Base-by-base conservation (phyloP, 225 moss, liverwort and hornwort species). In the Asterella californica region DNA sequence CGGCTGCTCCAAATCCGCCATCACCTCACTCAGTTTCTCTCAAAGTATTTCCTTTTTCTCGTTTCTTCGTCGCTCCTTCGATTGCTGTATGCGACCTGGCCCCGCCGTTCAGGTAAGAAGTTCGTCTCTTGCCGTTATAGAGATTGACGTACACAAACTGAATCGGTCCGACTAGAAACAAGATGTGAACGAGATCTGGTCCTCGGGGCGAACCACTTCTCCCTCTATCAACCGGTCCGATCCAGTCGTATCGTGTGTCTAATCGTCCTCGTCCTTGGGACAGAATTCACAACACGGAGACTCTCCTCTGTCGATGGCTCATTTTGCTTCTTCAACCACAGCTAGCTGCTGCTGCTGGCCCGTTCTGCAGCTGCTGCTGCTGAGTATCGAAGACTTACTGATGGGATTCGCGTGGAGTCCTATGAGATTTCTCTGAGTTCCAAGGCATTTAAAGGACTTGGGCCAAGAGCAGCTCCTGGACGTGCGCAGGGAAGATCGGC, bases 1-100 rank as follows among this genome's bases (percentile, higher is more conserved):
- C 42, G 91, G 88, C 88, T 86, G 79, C 85, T 93, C 89, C 76
- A 77, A 57, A 49, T 82, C 77, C 38, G 67, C 76, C 82, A 82
- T 76, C 34, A 30, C 50, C 49, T 14, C 5, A 19, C 50, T 74
- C 49, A 60, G 19, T 21, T 21, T 15, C n/a, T 62, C 10, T 2
- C 6, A 10, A 6, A 24, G 10, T n/a, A n/a, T n/a, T 62, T 62
- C 62, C 25, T 10, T n/a, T 6, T 32, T 64, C 24, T 29, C 63
- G 0, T 12, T 29, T 2, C 55, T 15, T 15, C 55, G 5, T 32
- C 10, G 63, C 11, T 64, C 63, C 63, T 7, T 64, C 63, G 27
- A 6, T 8, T 32, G 27, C 63, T 27, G 30, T 27, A 4, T 30
- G 11, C 63, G 19, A 11, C 11, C 63, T 9, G 8, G 63, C 18